A percentile compares a stretch with the other conserved stretches of the same genome.
Conservation (phyloP, 495 filamentous ascomycete genomes). For the Pseudevernia furfuracea region DNA sequence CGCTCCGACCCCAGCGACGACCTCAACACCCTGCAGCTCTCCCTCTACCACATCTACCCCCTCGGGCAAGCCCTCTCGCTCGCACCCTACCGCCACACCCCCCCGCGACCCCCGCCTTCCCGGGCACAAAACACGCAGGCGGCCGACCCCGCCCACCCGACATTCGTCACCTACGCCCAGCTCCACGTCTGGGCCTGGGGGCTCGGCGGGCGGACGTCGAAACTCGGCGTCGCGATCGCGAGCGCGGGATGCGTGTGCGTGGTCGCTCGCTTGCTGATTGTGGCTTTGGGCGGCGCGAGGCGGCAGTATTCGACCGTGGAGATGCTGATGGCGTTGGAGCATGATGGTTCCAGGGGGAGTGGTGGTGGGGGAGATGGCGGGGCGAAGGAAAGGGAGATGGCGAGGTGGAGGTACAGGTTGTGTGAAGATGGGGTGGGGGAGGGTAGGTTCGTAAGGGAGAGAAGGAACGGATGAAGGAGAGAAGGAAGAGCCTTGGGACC, state of each 20-base stretch:
- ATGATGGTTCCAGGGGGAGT: neutral
- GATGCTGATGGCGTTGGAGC: constrained; percentile 22
- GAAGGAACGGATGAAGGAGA: neutral
- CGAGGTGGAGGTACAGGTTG: constrained; percentile 22
- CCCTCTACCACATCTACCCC: too few relatives aligned
- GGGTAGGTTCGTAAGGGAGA: constrained; percentile 18
- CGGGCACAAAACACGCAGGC: too few relatives aligned
- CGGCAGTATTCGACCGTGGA: constrained; percentile 19
- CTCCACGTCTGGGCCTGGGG: constrained; percentile 27
- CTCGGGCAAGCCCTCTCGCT: neutral
- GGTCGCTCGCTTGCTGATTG: constrained; percentile 13
- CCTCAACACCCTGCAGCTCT: constrained; percentile 1
- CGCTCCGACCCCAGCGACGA: neutral
- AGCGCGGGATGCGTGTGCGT: constrained; percentile 17
- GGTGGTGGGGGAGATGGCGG: constrained; percentile 11
- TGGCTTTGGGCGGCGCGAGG: neutral
- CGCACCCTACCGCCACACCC: neutral
- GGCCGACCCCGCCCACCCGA: too few relatives aligned
- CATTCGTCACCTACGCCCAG: constrained; percentile 15
- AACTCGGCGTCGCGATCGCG: constrained; percentile 24
- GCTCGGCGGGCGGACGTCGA: constrained; percentile 22
- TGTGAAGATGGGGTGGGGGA: constrained; percentile 19
- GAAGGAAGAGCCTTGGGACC: neutral
- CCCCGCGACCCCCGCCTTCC: too few relatives aligned
- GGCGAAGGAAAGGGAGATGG: constrained; percentile 13